Percentiles rank a stretch among this genome's conserved stretches.
These are phyloP conservation scores for Trametes elegans DNA, from an alignment of 768 basidiomycete species.

Conservation along the genomic window DNA sequence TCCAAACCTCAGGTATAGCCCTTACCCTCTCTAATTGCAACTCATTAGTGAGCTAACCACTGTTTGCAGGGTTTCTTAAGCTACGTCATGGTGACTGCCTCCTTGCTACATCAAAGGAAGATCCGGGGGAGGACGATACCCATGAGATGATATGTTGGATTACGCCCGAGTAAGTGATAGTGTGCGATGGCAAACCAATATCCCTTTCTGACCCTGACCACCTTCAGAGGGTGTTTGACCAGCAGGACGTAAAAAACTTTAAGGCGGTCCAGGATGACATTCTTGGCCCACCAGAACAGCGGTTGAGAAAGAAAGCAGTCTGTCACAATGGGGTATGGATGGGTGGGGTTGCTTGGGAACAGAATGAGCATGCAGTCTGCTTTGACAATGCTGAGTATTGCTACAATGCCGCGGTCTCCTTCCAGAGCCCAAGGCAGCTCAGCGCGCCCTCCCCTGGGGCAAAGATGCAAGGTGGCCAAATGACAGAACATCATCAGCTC, in stretches of 20 bases:
- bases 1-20: neutral
- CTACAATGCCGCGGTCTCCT: neutral
- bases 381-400: neutral
- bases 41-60: too few relatives aligned
- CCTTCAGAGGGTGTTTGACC: neutral
- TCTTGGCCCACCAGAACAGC: neutral
- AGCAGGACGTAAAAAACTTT: neutral
- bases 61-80: neutral
- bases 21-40: neutral
- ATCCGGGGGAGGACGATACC: neutral
- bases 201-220: neutral
- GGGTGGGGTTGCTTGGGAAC: neutral
- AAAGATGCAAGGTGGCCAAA: neutral
- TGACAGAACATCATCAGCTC: neutral
- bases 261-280: neutral
- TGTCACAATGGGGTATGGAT: neutral
- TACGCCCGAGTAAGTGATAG: neutral
- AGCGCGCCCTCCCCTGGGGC: neutral
- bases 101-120: neutral
- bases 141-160: neutral
- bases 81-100: neutral
- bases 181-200: neutral
- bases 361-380: neutral
- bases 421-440: neutral
- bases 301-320: neutral